These are phyloP conservation scores for Nicotiana tomentosiformis DNA, from an alignment of 257 asterid genomes.

Conservation along the genomic window DNA sequence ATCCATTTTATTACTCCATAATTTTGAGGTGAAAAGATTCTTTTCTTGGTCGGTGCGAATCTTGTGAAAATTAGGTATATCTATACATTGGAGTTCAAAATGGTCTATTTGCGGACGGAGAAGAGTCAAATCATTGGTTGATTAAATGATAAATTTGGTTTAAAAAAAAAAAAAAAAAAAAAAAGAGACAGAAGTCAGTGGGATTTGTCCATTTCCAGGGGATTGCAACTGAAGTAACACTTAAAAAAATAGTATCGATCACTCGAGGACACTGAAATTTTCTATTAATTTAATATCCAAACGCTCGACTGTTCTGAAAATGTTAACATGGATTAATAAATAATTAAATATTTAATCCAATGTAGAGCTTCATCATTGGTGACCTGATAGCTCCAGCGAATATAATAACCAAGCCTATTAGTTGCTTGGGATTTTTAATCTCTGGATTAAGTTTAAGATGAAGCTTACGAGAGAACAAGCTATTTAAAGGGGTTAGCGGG, in stretches of 20 bases:
- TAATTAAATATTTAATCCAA: neutral
- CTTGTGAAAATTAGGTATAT: neutral
- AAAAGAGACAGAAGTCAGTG: neutral
- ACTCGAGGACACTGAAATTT: neutral
- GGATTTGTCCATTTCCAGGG: neutral
- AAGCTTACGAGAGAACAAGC: neutral
- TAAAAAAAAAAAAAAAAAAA: too few relatives aligned
- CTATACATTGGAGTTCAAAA: neutral
- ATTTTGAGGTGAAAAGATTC: constrained; percentile 4
- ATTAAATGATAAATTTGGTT: neutral
- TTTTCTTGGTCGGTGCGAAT: neutral
- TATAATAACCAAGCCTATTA: neutral
- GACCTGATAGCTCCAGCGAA: neutral
- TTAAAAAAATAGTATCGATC: too few relatives aligned
- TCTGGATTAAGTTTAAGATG: neutral
- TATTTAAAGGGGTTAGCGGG: neutral
- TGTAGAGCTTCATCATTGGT: neutral
- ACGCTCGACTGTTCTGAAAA: neutral
- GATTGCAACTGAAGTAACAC: neutral
- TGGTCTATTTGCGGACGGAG: neutral
- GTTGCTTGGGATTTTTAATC: neutral
- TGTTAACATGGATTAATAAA: neutral
- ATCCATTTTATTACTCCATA: neutral
- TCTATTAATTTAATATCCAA: neutral
- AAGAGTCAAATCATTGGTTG: neutral